Base-by-base conservation (phyloP, 2,329 filamentous ascomycete genomes). In the Fusarium sacchari region DNA sequence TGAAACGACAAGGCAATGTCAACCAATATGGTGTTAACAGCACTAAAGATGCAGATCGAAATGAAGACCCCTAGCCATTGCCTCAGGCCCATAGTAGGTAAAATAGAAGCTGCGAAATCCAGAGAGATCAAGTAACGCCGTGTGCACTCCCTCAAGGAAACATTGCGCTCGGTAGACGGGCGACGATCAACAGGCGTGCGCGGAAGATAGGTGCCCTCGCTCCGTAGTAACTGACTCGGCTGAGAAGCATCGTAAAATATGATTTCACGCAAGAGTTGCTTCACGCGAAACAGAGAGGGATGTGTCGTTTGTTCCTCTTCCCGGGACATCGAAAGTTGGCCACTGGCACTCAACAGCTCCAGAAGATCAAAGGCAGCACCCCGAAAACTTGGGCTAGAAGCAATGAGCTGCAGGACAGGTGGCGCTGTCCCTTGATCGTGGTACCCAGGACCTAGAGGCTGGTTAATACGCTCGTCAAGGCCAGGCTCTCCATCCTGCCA, bases 21-120 rank as follows among this genome's bases (percentile, higher is more conserved):
- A 22, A 86, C 81, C 10, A 90, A 79, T 4, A 90, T 82, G 2
- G 87, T 87, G 55, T 86, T 85, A 26, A 87, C 83, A 34, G 88
- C 82, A 76, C 88, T 90, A 74, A 90, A 89, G n/a, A 90, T 86
- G 77, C 88, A 89, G 24, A 90, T 79, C 18, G 88, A 86, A 56
- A 88, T 81, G 67, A 90, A 88, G 8, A 85, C 78, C 5, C 88
- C 86, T 22, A 89, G 77, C 85, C 87, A 89, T 61, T 82, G 82
- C 71, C 83, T 84, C 14, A 83, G 80, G 30, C 82, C 82, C 28
- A 84, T 77, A 10, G 80, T 78, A n/a, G 80, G 79, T 37, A 80
- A 80, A 30, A 82, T 81, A 63, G 84, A 78, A 5, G 85, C 83
- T 24, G 82, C 82, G 8, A 79, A 80, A 70, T 90, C 88, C 59